Percentiles rank a stretch among this genome's conserved stretches.
These are phyloP conservation scores for Collybiopsis confluens DNA, from an alignment of 768 basidiomycete species.

Conservation along the genomic window DNA sequence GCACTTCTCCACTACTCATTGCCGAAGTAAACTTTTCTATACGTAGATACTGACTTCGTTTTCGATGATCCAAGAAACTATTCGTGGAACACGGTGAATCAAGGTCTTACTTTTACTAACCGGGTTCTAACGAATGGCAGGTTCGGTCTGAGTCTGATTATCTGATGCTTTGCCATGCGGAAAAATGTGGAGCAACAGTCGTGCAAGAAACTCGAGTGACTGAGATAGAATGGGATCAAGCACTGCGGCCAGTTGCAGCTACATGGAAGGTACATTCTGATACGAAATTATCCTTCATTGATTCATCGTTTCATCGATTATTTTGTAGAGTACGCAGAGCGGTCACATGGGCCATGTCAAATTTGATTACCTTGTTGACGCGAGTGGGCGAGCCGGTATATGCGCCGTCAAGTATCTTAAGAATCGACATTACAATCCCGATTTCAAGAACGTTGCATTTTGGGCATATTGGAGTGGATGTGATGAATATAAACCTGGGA, in stretches of 20 bases:
- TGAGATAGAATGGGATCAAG: constrained; percentile 32
- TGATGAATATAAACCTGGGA: constrained; percentile 38
- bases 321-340: constrained; percentile 20
- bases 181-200: constrained; percentile 39
- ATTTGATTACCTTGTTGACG: constrained; percentile 63
- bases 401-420: constrained; percentile 56
- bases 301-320: constrained; percentile 13
- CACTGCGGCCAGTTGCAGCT: constrained; percentile 32
- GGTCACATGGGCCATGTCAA: constrained; percentile 22
- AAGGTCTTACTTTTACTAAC: not conserved
- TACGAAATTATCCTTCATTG: constrained; percentile 22
- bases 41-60: constrained; percentile 56
- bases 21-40: not conserved
- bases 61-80: constrained; percentile 41
- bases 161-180: constrained; percentile 53
- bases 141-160: constrained; percentile 56
- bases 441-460: constrained; percentile 55
- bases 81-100: constrained; percentile 57
- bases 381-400: constrained; percentile 55
- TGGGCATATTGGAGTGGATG: constrained; percentile 66
- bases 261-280: constrained; percentile 24
- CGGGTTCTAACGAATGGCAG: constrained; percentile 24
- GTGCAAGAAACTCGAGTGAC: constrained; percentile 43
- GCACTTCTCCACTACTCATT: not conserved
- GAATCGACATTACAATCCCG: constrained; percentile 49